These are phyloP conservation scores for Dillenia suffruticosa DNA, from an alignment of 164 flowering plant species.

Conservation along the genomic window DNA sequence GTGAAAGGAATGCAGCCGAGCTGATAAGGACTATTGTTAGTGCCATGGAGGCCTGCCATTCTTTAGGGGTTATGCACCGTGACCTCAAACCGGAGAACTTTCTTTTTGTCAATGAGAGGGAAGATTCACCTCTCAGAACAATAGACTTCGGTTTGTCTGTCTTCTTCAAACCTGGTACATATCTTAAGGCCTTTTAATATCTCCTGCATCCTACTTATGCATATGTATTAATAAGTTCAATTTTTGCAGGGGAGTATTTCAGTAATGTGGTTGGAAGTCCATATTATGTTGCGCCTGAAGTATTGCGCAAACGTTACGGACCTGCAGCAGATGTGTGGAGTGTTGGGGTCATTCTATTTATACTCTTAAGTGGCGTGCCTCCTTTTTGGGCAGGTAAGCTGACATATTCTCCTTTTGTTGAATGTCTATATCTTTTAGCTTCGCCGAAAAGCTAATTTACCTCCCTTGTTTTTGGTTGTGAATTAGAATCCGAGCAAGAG, in stretches of 20 bases:
- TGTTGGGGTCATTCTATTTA: constrained; percentile 80
- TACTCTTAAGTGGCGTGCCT: constrained; percentile 77
- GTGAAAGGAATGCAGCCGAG: constrained; percentile 77
- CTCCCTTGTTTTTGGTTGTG: constrained; percentile 2
- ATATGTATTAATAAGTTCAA: not conserved
- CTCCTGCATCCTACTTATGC: not conserved
- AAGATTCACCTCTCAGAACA: constrained; percentile 68
- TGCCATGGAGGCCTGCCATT: constrained; percentile 77
- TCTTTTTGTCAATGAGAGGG: constrained; percentile 60
- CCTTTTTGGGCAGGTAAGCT: constrained; percentile 92
- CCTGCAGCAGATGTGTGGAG: constrained; percentile 93
- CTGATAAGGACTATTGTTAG: constrained; percentile 64
- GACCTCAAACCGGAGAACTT: constrained; percentile 94
- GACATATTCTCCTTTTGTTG: not conserved
- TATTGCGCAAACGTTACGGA: constrained; percentile 60
- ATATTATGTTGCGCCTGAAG: constrained; percentile 91
- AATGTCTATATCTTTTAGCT: not conserved
- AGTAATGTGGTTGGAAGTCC: constrained; percentile 90
- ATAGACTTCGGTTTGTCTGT: constrained; percentile 84
- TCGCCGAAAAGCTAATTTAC: not conserved
- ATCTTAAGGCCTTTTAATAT: not conserved
- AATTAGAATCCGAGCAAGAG: constrained; percentile 62
- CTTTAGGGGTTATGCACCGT: constrained; percentile 89
- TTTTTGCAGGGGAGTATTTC: constrained; percentile 63
- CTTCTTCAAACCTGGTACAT: constrained; percentile 86